phyloP scores from a whole-genome alignment of 2,329 filamentous ascomycete genomes.

The Claviceps cyperi region DNA sequence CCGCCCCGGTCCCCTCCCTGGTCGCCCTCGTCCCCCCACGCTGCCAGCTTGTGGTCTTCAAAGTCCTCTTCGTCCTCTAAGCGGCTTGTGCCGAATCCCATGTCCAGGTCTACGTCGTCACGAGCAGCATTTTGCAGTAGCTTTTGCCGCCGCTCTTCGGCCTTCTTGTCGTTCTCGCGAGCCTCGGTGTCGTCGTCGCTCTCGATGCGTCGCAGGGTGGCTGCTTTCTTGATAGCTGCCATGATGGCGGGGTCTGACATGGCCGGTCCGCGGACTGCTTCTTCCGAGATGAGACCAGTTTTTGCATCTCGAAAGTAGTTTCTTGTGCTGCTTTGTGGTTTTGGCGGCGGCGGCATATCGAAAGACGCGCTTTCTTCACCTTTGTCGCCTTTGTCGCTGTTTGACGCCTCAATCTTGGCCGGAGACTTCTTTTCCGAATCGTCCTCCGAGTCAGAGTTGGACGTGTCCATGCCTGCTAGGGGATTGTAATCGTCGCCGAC shows the following conservation, averaged over 20 bases:
- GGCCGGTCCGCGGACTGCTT: constrained; percentile 33
- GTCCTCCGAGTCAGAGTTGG: constrained; percentile 30
- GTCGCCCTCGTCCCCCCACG: constrained; percentile 42
- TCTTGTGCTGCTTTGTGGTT: constrained; percentile 25
- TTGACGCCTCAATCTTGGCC: background rate
- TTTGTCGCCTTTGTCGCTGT: constrained; percentile 7
- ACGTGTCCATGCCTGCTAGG: constrained; percentile 39
- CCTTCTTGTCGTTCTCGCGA: constrained; percentile 31
- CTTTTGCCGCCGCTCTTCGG: constrained; percentile 54
- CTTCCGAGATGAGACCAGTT: constrained; percentile 37
- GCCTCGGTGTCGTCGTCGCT: constrained; percentile 22
- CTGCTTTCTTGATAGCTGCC: constrained; percentile 75
- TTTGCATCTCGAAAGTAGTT: constrained; percentile 52
- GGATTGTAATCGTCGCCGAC: constrained; percentile 55
- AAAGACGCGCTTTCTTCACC: constrained; percentile 7
- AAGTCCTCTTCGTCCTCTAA: constrained; percentile 80
- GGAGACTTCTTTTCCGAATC: constrained; percentile 18
- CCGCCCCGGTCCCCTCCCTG: constrained; percentile 29
- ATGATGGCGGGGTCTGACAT: constrained; percentile 65
- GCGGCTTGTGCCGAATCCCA: constrained; percentile 82
- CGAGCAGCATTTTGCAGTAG: constrained; percentile 62
- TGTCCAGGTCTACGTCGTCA: constrained; percentile 81
- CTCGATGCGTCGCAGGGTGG: constrained; percentile 40
- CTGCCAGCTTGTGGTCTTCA: constrained; percentile 52
- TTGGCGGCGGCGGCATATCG: constrained; percentile 33